These are phyloP conservation scores for Nitzschia sp. DNA, from an alignment of 108 stramenopile species.

Conservation along the genomic window DNA sequence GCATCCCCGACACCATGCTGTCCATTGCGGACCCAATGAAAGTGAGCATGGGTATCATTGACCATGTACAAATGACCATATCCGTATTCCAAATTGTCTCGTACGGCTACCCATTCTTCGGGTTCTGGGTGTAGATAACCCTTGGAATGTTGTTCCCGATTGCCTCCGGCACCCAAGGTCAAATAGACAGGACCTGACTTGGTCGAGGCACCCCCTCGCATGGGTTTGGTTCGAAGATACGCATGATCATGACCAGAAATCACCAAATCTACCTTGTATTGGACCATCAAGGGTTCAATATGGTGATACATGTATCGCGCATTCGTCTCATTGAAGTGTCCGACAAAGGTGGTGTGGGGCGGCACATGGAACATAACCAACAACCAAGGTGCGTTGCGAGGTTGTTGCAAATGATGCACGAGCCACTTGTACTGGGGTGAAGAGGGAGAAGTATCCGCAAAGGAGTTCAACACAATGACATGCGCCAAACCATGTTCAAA, in stretches of 20 bases:
- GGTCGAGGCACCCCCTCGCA: slow-evolving; percentile 36
- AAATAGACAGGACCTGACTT: slow-evolving; percentile 70
- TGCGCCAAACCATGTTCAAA: slow-evolving; percentile 73
- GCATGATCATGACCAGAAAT: slow-evolving; percentile 92
- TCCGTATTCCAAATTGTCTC: slow-evolving; percentile 79
- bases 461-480: slow-evolving; percentile 77
- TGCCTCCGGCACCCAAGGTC: slow-evolving; percentile 91
- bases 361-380: slow-evolving; percentile 80
- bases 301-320: slow-evolving; percentile 46
- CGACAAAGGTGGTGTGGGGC: slow-evolving; percentile 76
- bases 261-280: slow-evolving; percentile 82
- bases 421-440: slow-evolving; percentile 75
- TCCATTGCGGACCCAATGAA: slow-evolving; percentile 66
- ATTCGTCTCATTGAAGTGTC: slow-evolving; percentile 61
- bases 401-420: slow-evolving; percentile 33
- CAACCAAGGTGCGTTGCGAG: slow-evolving; percentile 81
- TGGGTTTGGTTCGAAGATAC: slow-evolving; percentile 73
- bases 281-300: slow-evolving; percentile 75
- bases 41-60: slow-evolving; percentile 74
- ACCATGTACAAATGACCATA: slow-evolving; percentile 70
- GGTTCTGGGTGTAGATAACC: slow-evolving; percentile 47
- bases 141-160: slow-evolving; percentile 69
- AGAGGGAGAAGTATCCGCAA: slow-evolving; percentile 44
- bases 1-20: not conserved
- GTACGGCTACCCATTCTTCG: slow-evolving; percentile 84